phyloP scores from a whole-genome alignment of 2,329 filamentous ascomycete species.

The Alternaria brassicicola region DNA sequence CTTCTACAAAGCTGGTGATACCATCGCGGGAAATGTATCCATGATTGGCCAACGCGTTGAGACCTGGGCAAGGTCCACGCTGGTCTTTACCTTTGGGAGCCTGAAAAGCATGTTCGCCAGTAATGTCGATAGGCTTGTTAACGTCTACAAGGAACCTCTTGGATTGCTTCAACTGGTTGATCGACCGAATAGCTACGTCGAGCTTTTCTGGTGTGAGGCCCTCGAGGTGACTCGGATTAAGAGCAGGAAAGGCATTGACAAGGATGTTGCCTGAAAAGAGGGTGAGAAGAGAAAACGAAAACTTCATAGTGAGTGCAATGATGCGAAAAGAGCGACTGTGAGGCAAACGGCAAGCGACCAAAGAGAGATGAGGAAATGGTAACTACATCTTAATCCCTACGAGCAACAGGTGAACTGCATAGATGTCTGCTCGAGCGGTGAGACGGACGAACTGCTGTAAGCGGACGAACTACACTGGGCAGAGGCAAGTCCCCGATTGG shows the following conservation, averaged over 20 bases:
- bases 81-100: slow-evolving; percentile 50
- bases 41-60: slow-evolving; percentile 53
- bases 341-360: neutral
- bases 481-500: neutral
- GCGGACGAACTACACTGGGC: neutral
- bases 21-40: slow-evolving; percentile 37
- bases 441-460: neutral
- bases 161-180: slow-evolving; percentile 17
- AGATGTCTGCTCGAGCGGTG: neutral
- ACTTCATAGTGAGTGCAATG: slow-evolving; percentile 21
- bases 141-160: slow-evolving; percentile 21
- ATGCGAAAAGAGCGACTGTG: neutral
- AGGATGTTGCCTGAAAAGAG: slow-evolving; percentile 10
- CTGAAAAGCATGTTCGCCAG: slow-evolving; percentile 35
- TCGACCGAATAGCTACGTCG: slow-evolving; percentile 13
- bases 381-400: neutral
- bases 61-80: slow-evolving; percentile 51
- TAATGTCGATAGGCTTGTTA: slow-evolving; percentile 38
- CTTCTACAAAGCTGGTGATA: slow-evolving; percentile 51
- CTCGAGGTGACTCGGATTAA: slow-evolving; percentile 6
- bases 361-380: slow-evolving; percentile 2
- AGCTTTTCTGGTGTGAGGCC: slow-evolving; percentile 18
- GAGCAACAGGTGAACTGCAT: neutral
- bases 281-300: slow-evolving; percentile 14
- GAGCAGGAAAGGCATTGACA: slow-evolving; percentile 24